Base-by-base conservation (phyloP, 768 basidiomycete genomes). In the Lepiota brunneoincarnata region DNA sequence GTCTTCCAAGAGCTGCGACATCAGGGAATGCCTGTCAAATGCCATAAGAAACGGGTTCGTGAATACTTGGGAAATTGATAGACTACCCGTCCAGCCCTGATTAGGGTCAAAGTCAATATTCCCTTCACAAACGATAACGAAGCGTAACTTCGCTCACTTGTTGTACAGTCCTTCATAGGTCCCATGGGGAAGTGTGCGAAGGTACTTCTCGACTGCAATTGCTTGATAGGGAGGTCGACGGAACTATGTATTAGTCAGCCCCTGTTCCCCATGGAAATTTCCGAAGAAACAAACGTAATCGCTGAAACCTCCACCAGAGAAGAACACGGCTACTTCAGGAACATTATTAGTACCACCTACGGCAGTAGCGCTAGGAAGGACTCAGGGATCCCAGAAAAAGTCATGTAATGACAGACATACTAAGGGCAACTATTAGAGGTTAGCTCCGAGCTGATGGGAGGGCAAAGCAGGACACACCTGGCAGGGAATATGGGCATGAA, bases 251-350 rank as follows among this genome's bases (percentile, higher is more conserved):
- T 9, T 10, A 31, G 7, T 31, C 31, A 31, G 31, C 31, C 7
- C n/a, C 31, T 31, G 31, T 31, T 31, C 31, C 7, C 31, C 31
- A 10, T 9, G 11, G 6, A 31, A 31, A 9, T 9, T 4, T 9
- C 6, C 7, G 7, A 35, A 11, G 51, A 17, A 24, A 73, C 77
- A 58, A 11, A 86, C 85, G 49, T 81, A 80, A 57, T 86, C 74
- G 63, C 86, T 87, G 70, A 89, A 91, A 2, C 88, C 87, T 34
- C 88, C 88, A 1, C 86, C 85, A 11, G 85, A 87, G 71, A 88
- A 85, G 58, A 68, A 71, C 2, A 76, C 79, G 0, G 81, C 82
- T 12, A 73, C 73, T 64, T 91, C 88, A 0, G 85, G 87, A 46
- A 86, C 68, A 37, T 69, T 57, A 20, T 65, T 67, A 1, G 88